Base-by-base conservation (phyloP, 2,329 filamentous ascomycete genomes). In the Cryphonectria japonica region DNA sequence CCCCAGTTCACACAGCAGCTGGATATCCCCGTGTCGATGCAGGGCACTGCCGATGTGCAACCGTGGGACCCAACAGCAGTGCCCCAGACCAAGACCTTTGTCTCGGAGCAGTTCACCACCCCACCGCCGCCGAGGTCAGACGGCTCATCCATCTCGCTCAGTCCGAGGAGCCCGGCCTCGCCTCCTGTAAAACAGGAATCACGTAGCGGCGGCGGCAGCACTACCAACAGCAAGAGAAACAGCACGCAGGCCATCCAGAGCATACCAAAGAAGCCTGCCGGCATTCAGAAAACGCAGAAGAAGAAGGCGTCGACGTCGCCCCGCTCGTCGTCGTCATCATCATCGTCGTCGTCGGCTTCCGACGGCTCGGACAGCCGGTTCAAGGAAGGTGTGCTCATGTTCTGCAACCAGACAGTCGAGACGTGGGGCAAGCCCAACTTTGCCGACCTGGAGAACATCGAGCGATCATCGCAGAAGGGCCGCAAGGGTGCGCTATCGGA, bases 401-500 rank as follows among this genome's bases (percentile, higher is more conserved):
- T 84, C 34, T 87, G 88, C 77, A 83, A 81, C 74, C 83, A 85
- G n/a, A 71, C 69, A 22, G 62, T 65, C 2, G 71, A 72, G 22
- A 72, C 62, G 26, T 72, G 69, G 69, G 85, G 84, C 63, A 83
- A 82, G 59, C 88, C 87, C 75, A 83, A 83, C 0, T 88, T 83
- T 71, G 86, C 88, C 71, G 87, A 86, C 74, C 85, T 87, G 75
- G 86, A 88, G 74, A 83, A 83, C 22, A 82, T 70, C 22, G 70
- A 85, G 79, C 81, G 85, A 34, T 83, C 84, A 7, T 85, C 85
- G 9, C 86, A 88, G 73, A 83, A 85, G 69, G 87, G 87, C 1
- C 82, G 87, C 67, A 89, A 89, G 75, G 87, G 87, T 0, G 86
- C 87, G 1, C 77, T 89, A 52, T 84, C 85, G 37, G 81, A 84